A percentile compares a stretch with the other conserved stretches of the same genome.
Evolutionary conservation across 306 rosid genomes (phyloP).

Genomic region (Lathyrus sativus): DNA sequence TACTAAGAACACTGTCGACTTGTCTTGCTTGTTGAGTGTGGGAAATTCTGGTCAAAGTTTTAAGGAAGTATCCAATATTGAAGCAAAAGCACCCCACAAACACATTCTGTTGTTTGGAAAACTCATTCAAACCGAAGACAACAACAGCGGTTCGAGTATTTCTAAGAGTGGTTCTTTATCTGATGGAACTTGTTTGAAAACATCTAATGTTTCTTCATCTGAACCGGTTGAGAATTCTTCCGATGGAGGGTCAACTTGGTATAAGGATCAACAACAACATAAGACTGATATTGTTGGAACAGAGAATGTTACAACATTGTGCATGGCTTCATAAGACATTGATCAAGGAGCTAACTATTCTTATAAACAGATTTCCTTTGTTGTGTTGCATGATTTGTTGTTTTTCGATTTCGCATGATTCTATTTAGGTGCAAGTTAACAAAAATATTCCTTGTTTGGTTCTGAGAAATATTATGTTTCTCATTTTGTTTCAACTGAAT

Average conservation of each 20-base stretch:
- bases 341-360: slow-evolving; percentile 39
- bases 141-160: slow-evolving; percentile 38
- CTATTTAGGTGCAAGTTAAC: slow-evolving; percentile 54
- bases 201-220: slow-evolving; percentile 44
- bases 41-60: slow-evolving; percentile 52
- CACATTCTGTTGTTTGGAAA: slow-evolving; percentile 85
- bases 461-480: slow-evolving; percentile 6
- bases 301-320: slow-evolving; percentile 53
- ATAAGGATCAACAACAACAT: slow-evolving; percentile 56
- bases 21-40: slow-evolving; percentile 59
- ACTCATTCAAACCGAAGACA: slow-evolving; percentile 63
- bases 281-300: slow-evolving; percentile 49
- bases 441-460: slow-evolving; percentile 47
- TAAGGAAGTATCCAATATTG: slow-evolving; percentile 51
- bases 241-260: slow-evolving; percentile 78
- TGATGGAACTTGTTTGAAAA: slow-evolving; percentile 54
- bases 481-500: slow-evolving; percentile 24
- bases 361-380: slow-evolving; percentile 36
- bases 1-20: slow-evolving; percentile 52
- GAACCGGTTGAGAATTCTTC: slow-evolving; percentile 62
- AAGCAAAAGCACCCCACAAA: slow-evolving; percentile 61
- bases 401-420: slow-evolving; percentile 36
- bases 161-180: slow-evolving; percentile 57
- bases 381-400: slow-evolving; percentile 44
- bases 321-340: slow-evolving; percentile 67